These are phyloP conservation scores for Hordeum pubiflorum DNA, from an alignment of 202 grass and related monocot species.

Conservation along the genomic window DNA sequence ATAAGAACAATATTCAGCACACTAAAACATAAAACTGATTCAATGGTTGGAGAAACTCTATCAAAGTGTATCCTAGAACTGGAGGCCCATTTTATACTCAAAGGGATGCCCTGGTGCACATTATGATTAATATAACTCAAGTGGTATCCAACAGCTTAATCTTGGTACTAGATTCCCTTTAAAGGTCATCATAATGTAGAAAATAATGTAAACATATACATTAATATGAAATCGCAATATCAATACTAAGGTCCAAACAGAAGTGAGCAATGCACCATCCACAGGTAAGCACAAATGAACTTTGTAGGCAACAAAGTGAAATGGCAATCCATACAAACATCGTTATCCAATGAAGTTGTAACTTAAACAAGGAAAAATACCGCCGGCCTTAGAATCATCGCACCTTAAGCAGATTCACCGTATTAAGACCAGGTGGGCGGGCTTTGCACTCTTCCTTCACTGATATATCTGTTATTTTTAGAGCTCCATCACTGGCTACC, in stretches of 20 bases:
- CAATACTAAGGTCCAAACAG: constrained; percentile 15
- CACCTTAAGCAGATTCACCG: constrained; percentile 99
- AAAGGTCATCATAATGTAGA: constrained; percentile 3
- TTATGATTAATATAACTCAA: neutral
- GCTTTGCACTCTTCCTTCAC: constrained; percentile 86
- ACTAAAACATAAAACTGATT: constrained; percentile 16
- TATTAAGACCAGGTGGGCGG: constrained; percentile 90
- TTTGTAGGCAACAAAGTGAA: neutral
- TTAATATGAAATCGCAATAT: constrained; percentile 7
- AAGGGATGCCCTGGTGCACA: neutral
- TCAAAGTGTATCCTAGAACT: neutral
- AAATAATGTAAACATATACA: neutral
- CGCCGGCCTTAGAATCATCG: neutral
- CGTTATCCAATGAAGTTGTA: neutral
- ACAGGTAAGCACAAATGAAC: neutral
- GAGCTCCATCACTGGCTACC: constrained; percentile 56
- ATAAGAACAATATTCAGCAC: constrained; percentile 21
- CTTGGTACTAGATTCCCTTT: neutral
- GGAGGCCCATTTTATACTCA: neutral
- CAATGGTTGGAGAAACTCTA: neutral
- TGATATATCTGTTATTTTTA: constrained; percentile 75
- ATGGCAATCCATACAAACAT: neutral
- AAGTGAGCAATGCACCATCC: neutral
- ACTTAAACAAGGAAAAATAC: neutral
- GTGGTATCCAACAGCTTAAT: neutral